Conservation (phyloP, 2,329 filamentous ascomycete genomes). For the Periconia sp. region DNA sequence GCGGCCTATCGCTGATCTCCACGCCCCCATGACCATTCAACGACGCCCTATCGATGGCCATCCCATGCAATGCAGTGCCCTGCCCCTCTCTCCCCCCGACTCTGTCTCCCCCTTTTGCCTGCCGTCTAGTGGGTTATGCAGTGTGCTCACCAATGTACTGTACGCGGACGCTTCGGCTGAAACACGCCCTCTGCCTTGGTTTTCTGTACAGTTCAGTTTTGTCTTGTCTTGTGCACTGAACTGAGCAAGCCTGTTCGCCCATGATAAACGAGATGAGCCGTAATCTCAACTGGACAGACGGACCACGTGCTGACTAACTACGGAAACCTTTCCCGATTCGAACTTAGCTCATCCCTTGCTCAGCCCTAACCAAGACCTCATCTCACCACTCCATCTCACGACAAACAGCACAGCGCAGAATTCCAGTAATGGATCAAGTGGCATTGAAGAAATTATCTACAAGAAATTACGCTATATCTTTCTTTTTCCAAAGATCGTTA, state of each 20-base stretch:
- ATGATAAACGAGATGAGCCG: conserved; percentile 10
- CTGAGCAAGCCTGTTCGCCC: conserved; percentile 7
- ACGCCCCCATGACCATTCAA: conserved; percentile 23
- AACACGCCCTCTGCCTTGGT: conserved; percentile 19
- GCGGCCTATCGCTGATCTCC: conserved; percentile 16
- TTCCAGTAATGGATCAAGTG: too few species aligned
- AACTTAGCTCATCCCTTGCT: neutral
- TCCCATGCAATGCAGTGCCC: too few species aligned
- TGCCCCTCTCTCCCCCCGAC: too few species aligned
- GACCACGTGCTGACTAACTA: neutral
- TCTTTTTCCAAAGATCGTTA: neutral
- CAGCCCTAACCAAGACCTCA: neutral
- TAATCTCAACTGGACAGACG: neutral
- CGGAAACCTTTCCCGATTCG: neutral
- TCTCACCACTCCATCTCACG: neutral
- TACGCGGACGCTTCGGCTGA: neutral
- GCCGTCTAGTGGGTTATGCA: too few species aligned
- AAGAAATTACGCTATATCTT: neutral
- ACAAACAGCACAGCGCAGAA: too few species aligned
- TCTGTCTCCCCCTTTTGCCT: too few species aligned
- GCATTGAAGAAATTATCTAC: neutral
- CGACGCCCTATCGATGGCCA: conserved; percentile 22
- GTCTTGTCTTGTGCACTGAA: too few species aligned
- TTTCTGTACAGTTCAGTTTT: conserved; percentile 16
- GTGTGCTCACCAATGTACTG: too few species aligned